Base-by-base conservation (phyloP, 805 yeast genomes). In the Dipodascus albidus region DNA sequence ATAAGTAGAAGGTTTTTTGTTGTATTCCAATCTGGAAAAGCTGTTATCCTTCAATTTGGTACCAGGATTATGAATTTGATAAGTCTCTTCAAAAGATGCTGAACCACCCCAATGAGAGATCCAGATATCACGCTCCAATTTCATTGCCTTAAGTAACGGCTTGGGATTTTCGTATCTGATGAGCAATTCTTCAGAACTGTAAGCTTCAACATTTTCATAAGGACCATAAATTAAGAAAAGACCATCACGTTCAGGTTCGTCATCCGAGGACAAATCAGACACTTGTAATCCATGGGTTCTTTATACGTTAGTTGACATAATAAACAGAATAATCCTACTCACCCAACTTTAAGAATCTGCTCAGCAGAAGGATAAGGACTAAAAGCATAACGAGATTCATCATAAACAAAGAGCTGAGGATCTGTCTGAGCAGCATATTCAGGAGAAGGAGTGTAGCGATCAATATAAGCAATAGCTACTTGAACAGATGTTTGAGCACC, bases 71-170 rank as follows among this genome's bases (percentile, higher is more conserved):
- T 81, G 74, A 35, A 89, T 61, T 70, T 88, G 91, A 66, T 88
- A 90, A 64, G 83, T 81, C 65, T 93, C 98, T 64, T 89, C 96
- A 57, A 88, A 74, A 66, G 87, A 78, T 55, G 85, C 63, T 52
- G 86, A 68, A 60, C 80, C 65, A 58, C 88, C 79, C 87, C 88
- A 77, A 58, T 89, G 96, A 1, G 96, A 91, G 51, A 90, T 73
- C 97, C 98, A 91, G 51, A 86, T 67, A 50, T 85, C 85, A 64
- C 97, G 79, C 55, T 78, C 73, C 56, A 88, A 74, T 55, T 71
- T 74, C 58, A 76, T 73, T 22, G 81, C 85, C 57, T 77, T 76
- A 19, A 81, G 70, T 53, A 88, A 62, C 14, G 97, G 95, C 21
- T 68, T 60, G 59, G 82, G 80, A 67, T 79, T 87, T 54, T 77